Base-by-base conservation (phyloP, 2,329 filamentous ascomycete genomes). In the Diaporthe ampelina region DNA sequence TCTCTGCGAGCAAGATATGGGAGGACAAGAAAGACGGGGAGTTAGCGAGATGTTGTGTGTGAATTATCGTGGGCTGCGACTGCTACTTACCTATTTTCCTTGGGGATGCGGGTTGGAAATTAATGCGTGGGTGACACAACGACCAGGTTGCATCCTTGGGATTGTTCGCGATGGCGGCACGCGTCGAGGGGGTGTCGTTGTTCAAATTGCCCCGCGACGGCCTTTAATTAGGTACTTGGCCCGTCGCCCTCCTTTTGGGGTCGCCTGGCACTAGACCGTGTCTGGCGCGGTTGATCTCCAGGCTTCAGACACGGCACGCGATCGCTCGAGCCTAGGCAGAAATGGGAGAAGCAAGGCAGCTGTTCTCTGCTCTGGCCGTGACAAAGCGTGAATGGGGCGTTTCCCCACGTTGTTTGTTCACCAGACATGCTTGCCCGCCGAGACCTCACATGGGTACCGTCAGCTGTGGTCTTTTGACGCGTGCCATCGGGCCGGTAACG, bases 91-190 rank as follows among this genome's bases (percentile, higher is more conserved):
- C 29, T 48, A 19, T 37, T 50, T 63, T 52, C 4, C 29, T 24
- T 24, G 29, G n/a, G 32, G 29, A 37, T 52, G 29, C 29, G 17
- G 45, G 21, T 26, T 67, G 63, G 63, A 52, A 67, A 52, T 67
- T 52, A 67, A 67, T 67, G 63, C 63, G 45, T 24, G 21, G 45
- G 63, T 67, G 26, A 37, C 29, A 37, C 63, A 52, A 21, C 45
- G 63, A 67, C 63, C 63, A 52, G 63, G 63, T 67, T 67, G 63
- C 29, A 52, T 52, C 63, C 63, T 67, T 52, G 63, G 63, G 63
- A 26, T 8, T 11, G 45, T 6, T 67, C 63, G 63, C 63, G 63
- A 67, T 67, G 63, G 45, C 63, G 63, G 63, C 63, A 67, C 63
- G 63, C 63, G 63, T 67, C 35, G 63, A 67, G 63, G 45, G 63